These are phyloP conservation scores for Hygrocybe coccinea DNA, from an alignment of 768 basidiomycete species.

Conservation along the genomic window DNA sequence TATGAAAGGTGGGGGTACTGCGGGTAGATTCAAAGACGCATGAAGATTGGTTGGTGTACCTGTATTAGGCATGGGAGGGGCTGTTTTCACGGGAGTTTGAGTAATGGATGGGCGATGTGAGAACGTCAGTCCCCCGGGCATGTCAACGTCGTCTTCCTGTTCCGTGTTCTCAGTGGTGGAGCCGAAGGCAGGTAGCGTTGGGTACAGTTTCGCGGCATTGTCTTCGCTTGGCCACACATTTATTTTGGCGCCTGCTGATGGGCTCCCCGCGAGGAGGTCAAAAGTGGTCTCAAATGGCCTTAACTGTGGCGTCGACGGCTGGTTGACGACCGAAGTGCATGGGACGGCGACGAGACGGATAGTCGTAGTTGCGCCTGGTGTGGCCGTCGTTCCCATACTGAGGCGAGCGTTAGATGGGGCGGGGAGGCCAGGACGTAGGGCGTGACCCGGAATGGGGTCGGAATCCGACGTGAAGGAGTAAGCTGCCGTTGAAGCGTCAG, in stretches of 20 bases:
- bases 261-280: slow-evolving; percentile 61
- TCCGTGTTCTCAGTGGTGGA: neutral
- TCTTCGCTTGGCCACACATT: slow-evolving; percentile 31
- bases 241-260: slow-evolving; percentile 24
- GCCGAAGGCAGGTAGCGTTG: slow-evolving; percentile 26
- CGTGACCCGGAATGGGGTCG: slow-evolving; percentile 56
- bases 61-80: slow-evolving; percentile 10
- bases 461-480: slow-evolving; percentile 1
- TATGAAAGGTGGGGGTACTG: slow-evolving; percentile 50
- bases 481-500: slow-evolving; percentile 18
- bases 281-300: slow-evolving; percentile 63
- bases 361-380: slow-evolving; percentile 46
- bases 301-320: slow-evolving; percentile 53
- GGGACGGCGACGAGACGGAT: slow-evolving; percentile 45
- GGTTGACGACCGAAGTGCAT: slow-evolving; percentile 4
- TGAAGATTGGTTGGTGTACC: slow-evolving; percentile 12
- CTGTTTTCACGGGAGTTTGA: neutral
- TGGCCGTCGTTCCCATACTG: slow-evolving; percentile 51
- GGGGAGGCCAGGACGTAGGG: slow-evolving; percentile 53
- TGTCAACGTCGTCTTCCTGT: neutral
- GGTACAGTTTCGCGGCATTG: slow-evolving; percentile 31
- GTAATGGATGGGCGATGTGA: neutral
- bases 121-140: neutral
- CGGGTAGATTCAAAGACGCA: slow-evolving; percentile 12
- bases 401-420: slow-evolving; percentile 58